A percentile compares a stretch with the other conserved stretches of the same genome.
These are phyloP conservation scores for Isoetes taiwanensis DNA, from an alignment of 75 land plant species.

Conservation along the genomic window DNA sequence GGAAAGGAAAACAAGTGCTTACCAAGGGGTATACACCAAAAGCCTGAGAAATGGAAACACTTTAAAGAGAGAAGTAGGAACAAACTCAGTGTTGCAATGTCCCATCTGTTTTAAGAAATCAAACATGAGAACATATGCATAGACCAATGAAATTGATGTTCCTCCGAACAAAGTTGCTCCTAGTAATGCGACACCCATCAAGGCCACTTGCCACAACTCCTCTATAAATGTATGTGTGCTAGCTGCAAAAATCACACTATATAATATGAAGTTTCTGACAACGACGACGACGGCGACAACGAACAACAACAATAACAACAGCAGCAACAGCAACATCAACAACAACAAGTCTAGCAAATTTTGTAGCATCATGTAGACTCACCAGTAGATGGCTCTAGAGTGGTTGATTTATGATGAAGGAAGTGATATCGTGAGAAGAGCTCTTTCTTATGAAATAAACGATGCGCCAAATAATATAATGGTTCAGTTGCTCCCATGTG, in stretches of 20 bases:
- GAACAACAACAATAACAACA: too few relatives aligned
- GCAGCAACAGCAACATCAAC: too few relatives aligned
- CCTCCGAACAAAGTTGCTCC: slow-evolving; percentile 41
- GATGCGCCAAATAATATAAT: slow-evolving; percentile 50
- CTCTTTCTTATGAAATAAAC: slow-evolving; percentile 25
- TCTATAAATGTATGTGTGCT: slow-evolving; percentile 51
- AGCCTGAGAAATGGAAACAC: slow-evolving; percentile 46
- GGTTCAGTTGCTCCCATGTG: slow-evolving; percentile 45
- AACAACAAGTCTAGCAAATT: too few relatives aligned
- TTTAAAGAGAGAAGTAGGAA: slow-evolving; percentile 33
- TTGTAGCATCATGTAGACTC: too few relatives aligned
- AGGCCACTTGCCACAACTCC: slow-evolving; percentile 31
- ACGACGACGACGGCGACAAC: too few relatives aligned
- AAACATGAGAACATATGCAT: slow-evolving; percentile 37
- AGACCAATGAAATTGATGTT: slow-evolving; percentile 43
- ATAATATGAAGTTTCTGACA: neutral
- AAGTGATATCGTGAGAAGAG: slow-evolving; percentile 47
- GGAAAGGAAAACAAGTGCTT: neutral
- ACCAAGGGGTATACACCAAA: slow-evolving; percentile 79
- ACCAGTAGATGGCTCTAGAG: slow-evolving; percentile 51
- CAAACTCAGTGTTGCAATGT: slow-evolving; percentile 62
- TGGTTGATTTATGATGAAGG: slow-evolving; percentile 48
- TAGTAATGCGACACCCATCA: slow-evolving; percentile 39
- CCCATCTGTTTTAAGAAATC: slow-evolving; percentile 75
- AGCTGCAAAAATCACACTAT: slow-evolving; percentile 34